phyloP scores from a whole-genome alignment of 129 eudicot species.

The Pulicaria dysenterica region DNA sequence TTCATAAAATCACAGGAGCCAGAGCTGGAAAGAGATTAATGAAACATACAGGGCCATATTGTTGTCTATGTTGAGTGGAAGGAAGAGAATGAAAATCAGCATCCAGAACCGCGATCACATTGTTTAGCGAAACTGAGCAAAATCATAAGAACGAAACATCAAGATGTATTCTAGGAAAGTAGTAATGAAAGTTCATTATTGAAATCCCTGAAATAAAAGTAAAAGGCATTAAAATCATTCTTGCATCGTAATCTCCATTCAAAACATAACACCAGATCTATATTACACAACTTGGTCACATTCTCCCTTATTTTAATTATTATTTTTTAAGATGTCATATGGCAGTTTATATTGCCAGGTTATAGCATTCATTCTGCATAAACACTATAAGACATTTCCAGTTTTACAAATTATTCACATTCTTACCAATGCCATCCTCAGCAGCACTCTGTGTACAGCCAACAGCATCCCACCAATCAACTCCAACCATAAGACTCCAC shows the following conservation, averaged over 20 bases:
- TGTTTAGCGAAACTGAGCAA: slow-evolving; percentile 84
- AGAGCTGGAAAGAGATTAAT: slow-evolving; percentile 17
- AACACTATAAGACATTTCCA: not conserved
- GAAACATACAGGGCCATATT: slow-evolving; percentile 93
- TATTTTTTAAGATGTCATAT: not conserved
- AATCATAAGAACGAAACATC: slow-evolving; percentile 9
- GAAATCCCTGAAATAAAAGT: not conserved
- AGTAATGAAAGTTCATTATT: too few species aligned
- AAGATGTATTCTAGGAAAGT: slow-evolving; percentile 19
- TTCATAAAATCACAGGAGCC: slow-evolving; percentile 10
- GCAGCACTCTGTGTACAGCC: slow-evolving; percentile 99
- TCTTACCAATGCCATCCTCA: slow-evolving; percentile 96
- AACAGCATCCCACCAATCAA: slow-evolving; percentile 99
- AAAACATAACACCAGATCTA: not conserved
- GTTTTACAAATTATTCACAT: not conserved
- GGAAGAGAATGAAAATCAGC: slow-evolving; percentile 99
- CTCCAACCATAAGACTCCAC: slow-evolving; percentile 99
- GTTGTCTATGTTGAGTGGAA: slow-evolving; percentile 92
- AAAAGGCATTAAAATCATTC: slow-evolving; percentile 3
- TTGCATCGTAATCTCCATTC: slow-evolving; percentile 1
- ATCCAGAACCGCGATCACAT: slow-evolving; percentile 95
- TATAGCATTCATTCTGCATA: not conserved
- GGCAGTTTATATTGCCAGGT: slow-evolving; percentile 7
- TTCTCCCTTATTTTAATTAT: too few species aligned
- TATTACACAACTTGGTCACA: not conserved